Base-by-base conservation (phyloP, 129 eudicot genomes). In the Ambrosia trifida region DNA sequence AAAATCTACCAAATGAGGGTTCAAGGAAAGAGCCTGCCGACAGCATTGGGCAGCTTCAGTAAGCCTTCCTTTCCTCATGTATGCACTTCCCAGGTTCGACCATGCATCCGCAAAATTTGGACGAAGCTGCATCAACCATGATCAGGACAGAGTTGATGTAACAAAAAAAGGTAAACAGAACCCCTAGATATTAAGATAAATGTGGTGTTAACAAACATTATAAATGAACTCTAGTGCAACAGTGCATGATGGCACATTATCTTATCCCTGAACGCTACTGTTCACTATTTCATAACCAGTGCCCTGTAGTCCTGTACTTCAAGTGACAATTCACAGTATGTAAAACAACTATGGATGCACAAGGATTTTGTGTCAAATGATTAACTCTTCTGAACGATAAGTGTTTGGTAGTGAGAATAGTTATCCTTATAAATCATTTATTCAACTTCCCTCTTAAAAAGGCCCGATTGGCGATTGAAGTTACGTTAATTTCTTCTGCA, bases 71-170 rank as follows among this genome's bases (percentile, higher is more conserved):
- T 90, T 94, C 78, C 96, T 73, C 97, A 94, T 87, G 83, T 94
- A 94, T 16, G 97, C 96, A 82, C 94, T 94, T 63, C 96, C 97
- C 83, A 95, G 78, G 78, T 95, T 95, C 5, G 99, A 95, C 97
- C 99, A 95, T 51, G 99, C 99, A 90, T 95, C 99, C 9, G 97
- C 94, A 78, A 95, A 95, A 80, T 88, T 90, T 19, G 97, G 99
- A 44, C 97, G 97, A 54, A 95, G 91, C 99, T 95, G 91, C 78
- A 81, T 75, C 45, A 47, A 70, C 52, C 81, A 70, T 43, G 44
- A 44, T 53, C 28, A 6, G n/a, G 20, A 28, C 3, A 24, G 13
- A 36, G 67, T 36, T 14, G 45, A 36, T 62, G 6, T 16, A 35
- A 8, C 31, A 62, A 62, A 35, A 60, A 35, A 0, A 11, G 43